Evolutionary conservation across 768 basidiomycete genomes (phyloP).

Genomic region (Tylopilus felleus): DNA sequence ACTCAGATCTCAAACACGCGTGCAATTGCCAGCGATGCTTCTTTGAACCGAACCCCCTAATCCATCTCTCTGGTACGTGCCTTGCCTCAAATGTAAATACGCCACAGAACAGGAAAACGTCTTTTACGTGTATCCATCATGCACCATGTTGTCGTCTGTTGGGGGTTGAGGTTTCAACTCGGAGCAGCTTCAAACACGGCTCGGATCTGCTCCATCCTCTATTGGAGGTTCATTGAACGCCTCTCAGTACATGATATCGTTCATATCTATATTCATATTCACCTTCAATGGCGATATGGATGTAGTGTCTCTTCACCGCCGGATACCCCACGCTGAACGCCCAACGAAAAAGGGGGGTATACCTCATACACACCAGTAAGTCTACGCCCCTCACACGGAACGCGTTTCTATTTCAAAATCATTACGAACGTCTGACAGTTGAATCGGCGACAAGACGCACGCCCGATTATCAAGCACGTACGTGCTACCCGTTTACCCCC

Average conservation of each 20-base stretch:
- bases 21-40: background rate
- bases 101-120: background rate
- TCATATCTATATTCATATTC: background rate
- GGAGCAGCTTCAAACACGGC: background rate
- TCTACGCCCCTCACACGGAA: no score
- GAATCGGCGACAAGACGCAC: no score
- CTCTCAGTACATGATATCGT: background rate
- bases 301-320: no score
- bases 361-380: no score
- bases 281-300: no score
- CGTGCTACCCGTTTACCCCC: no score
- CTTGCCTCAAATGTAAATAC: background rate
- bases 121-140: slow-evolving; percentile 5
- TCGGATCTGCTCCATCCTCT: slow-evolving; percentile 3
- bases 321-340: no score
- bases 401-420: no score
- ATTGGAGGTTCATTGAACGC: background rate
- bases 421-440: no score
- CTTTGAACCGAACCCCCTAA: background rate
- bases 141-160: background rate
- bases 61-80: background rate
- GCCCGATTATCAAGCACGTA: no score
- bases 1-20: background rate
- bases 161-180: background rate
- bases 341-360: no score